Evolutionary conservation across 495 filamentous ascomycete genomes (phyloP).

Genomic region (Hypoxylon fuscum): DNA sequence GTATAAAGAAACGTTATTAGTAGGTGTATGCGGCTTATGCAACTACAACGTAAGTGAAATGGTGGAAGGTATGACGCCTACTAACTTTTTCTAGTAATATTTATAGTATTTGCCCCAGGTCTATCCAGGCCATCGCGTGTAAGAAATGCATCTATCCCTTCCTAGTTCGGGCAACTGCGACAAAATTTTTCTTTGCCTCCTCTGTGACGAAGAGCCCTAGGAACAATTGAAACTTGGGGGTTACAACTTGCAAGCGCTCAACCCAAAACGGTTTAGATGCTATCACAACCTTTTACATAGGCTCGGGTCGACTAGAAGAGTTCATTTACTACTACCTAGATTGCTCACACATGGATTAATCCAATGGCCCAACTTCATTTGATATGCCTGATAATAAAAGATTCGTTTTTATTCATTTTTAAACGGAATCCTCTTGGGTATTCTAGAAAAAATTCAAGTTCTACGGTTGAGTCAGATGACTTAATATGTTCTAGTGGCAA

Average conservation of each 20-base stretch:
- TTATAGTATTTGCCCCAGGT: constrained; percentile 1
- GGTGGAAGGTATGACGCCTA: no score
- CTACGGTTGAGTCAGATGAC: not conserved
- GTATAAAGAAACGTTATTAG: constrained; percentile 4
- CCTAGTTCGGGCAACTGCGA: constrained; percentile 28
- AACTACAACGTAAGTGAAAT: no score
- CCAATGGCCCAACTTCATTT: not conserved
- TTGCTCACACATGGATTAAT: constrained; percentile 1
- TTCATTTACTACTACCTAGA: constrained; percentile 24
- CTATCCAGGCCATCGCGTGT: not conserved
- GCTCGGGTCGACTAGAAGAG: constrained; percentile 9
- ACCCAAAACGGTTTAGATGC: not conserved
- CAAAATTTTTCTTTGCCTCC: constrained; percentile 23
- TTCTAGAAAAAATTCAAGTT: not conserved
- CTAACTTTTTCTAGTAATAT: no score
- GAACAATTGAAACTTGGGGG: constrained; percentile 18
- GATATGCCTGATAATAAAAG: no score
- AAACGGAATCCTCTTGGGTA: no score
- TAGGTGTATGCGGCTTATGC: constrained; percentile 16
- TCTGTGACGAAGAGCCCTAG: constrained; percentile 7
- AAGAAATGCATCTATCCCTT: constrained; percentile 18
- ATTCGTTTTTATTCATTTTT: no score
- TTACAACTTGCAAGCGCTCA: constrained; percentile 12
- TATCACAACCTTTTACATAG: constrained; percentile 1
- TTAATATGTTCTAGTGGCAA: constrained; percentile 22